These are phyloP conservation scores for Talaromyces sp. DNA, from an alignment of 2,329 filamentous ascomycete genomes.

Conservation along the genomic window DNA sequence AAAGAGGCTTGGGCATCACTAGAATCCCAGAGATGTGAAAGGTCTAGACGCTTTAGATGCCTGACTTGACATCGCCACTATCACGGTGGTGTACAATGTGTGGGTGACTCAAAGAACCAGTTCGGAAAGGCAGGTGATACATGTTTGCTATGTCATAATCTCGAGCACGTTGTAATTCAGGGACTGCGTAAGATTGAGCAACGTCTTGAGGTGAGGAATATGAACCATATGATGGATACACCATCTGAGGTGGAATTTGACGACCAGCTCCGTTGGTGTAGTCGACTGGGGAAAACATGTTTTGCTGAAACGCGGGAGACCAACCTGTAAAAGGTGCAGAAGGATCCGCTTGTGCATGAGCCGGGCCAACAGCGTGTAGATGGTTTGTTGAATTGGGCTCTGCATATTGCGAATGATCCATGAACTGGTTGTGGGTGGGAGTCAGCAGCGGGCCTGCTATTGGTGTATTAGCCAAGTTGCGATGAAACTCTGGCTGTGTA, in stretches of 20 bases:
- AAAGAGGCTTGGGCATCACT: background rate
- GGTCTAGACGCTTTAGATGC: background rate
- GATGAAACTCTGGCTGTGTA: constrained; percentile 24
- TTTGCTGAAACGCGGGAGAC: constrained; percentile 33
- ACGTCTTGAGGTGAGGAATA: constrained; percentile 25
- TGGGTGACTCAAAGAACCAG: constrained; percentile 32
- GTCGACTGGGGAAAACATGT: constrained; percentile 33
- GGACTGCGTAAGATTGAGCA: constrained; percentile 12
- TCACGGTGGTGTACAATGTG: constrained; percentile 18
- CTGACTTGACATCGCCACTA: background rate
- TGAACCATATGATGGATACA: constrained; percentile 26
- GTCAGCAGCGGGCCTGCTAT: constrained; percentile 28
- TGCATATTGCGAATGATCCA: constrained; percentile 26
- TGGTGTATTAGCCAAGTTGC: constrained; percentile 25
- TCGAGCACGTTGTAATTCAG: constrained; percentile 13
- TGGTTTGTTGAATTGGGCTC: constrained; percentile 24
- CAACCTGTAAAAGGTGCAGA: constrained; percentile 29
- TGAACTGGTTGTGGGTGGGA: constrained; percentile 30
- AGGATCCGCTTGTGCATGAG: constrained; percentile 23
- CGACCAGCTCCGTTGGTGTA: constrained; percentile 26
- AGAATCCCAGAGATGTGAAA: background rate
- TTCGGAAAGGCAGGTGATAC: constrained; percentile 27
- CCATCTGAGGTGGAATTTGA: constrained; percentile 27
- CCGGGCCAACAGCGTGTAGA: constrained; percentile 20
- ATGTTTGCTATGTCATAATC: constrained; percentile 13